Percentiles rank a stretch among this genome's conserved stretches.
Conservation (phyloP, 1,139 yeast genomes). For the Suhomyces maxii region DNA sequence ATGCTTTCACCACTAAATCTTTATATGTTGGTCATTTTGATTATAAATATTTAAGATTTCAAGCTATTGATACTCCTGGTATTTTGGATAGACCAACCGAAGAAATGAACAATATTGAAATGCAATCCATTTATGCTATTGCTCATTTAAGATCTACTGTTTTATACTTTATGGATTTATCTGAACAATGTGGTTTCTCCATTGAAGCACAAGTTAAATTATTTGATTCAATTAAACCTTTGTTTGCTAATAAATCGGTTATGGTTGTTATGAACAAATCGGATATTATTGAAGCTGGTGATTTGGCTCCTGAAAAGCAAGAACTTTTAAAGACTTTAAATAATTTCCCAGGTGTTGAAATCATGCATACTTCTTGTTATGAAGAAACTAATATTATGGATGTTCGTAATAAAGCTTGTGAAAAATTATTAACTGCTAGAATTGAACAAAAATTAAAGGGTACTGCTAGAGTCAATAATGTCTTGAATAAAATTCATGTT, state of each 20-base stretch:
- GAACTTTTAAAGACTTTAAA: slow-evolving; percentile 64
- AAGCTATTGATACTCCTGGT: slow-evolving; percentile 99
- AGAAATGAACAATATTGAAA: slow-evolving; percentile 98
- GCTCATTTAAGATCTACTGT: slow-evolving; percentile 97
- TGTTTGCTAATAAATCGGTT: slow-evolving; percentile 95
- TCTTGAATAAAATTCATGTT: slow-evolving; percentile 92
- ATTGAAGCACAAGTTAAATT: slow-evolving; percentile 96
- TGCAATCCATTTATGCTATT: slow-evolving; percentile 98
- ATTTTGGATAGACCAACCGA: slow-evolving; percentile 98
- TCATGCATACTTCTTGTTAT: slow-evolving; percentile 90
- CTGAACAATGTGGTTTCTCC: slow-evolving; percentile 98
- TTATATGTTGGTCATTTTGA: slow-evolving; percentile 96
- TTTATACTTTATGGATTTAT: slow-evolving; percentile 94
- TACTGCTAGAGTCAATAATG: slow-evolving; percentile 82
- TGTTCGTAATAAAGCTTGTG: slow-evolving; percentile 97
- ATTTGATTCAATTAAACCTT: slow-evolving; percentile 94
- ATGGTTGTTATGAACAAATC: slow-evolving; percentile 94
- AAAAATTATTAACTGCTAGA: slow-evolving; percentile 89
- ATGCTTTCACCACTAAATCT: slow-evolving; percentile 96
- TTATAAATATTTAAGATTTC: slow-evolving; percentile 94
- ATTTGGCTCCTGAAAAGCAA: slow-evolving; percentile 75
- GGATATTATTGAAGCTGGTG: slow-evolving; percentile 84
- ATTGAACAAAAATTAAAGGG: slow-evolving; percentile 97
- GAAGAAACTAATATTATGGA: slow-evolving; percentile 95
- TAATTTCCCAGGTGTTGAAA: slow-evolving; percentile 78